Conservation (phyloP, 2,329 filamentous ascomycete genomes). For the Monosporascus cannonballus region DNA sequence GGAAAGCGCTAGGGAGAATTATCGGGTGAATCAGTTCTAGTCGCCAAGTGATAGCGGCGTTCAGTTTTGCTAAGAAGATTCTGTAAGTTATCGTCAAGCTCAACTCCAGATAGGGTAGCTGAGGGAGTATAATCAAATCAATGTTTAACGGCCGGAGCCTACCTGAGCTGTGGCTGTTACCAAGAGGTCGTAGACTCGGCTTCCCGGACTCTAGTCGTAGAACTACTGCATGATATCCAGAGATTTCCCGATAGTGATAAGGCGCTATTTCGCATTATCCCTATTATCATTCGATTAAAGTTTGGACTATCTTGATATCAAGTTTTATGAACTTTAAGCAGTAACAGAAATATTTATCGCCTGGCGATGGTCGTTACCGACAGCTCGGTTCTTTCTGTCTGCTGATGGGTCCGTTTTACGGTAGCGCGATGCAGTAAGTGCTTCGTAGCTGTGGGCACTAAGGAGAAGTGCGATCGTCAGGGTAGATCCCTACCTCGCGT, state of each 20-base stretch:
- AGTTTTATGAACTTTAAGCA: neutral
- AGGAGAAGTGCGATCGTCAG: neutral
- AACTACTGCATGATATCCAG: too few relatives aligned
- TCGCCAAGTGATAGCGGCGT: too few relatives aligned
- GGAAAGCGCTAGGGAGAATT: too few relatives aligned
- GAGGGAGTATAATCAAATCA: too few relatives aligned
- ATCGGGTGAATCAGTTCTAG: too few relatives aligned
- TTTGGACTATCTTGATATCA: neutral
- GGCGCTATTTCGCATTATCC: too few relatives aligned
- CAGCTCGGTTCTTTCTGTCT: neutral
- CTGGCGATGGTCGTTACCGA: neutral
- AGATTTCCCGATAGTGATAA: too few relatives aligned
- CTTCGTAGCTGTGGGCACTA: neutral
- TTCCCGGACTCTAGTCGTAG: too few relatives aligned
- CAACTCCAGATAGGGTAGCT: too few relatives aligned
- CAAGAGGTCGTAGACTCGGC: too few relatives aligned
- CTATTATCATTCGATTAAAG: neutral
- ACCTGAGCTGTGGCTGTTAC: too few relatives aligned
- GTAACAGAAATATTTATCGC: neutral
- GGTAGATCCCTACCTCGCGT: neutral
- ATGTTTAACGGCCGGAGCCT: too few relatives aligned
- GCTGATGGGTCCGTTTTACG: neutral
- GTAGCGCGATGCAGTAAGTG: neutral
- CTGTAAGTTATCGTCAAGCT: neutral
- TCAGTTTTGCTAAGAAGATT: neutral